phyloP scores from a whole-genome alignment of 2,329 filamentous ascomycete species.

The Phaeosphaeria sp. region DNA sequence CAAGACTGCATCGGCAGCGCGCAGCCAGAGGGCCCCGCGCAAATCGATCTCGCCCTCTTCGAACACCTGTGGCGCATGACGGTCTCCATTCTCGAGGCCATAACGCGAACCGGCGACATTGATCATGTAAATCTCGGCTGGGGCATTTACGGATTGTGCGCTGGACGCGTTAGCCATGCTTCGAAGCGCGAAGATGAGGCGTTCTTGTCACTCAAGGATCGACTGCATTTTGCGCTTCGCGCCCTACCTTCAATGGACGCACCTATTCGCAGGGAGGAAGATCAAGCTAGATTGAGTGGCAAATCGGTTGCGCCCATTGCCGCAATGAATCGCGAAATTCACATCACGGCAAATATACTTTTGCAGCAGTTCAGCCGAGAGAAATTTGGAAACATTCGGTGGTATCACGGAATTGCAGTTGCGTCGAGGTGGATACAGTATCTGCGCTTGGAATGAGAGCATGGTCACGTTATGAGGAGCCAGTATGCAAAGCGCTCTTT shows the following conservation, averaged over 20 bases:
- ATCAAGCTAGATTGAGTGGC: neutral
- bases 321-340: conserved; percentile 20
- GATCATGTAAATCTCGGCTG: conserved; percentile 25
- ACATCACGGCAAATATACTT: conserved; percentile 22
- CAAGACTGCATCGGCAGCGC: conserved; percentile 21
- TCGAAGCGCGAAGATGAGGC: neutral
- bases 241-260: conserved; percentile 13
- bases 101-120: conserved; percentile 12
- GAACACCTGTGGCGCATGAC: conserved; percentile 18
- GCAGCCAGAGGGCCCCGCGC: conserved; percentile 14
- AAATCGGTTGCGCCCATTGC: conserved; percentile 5
- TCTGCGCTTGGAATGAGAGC: neutral
- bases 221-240: conserved; percentile 17
- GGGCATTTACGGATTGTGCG: conserved; percentile 22
- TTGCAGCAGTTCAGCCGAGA: conserved; percentile 22
- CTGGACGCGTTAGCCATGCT: conserved; percentile 18
- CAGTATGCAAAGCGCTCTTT: no score
- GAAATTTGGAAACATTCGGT: conserved; percentile 20
- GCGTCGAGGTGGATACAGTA: conserved; percentile 24
- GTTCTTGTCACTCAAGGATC: conserved; percentile 16
- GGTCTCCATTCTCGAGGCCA: conserved; percentile 14
- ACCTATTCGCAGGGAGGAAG: conserved; percentile 2
- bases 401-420: conserved; percentile 24
- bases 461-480: no score
- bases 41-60: conserved; percentile 24